Evolutionary conservation across 2,329 filamentous ascomycete species (phyloP), one percentile per base, ranked within the genome.

Genomic region (Fusarium longipes): DNA sequence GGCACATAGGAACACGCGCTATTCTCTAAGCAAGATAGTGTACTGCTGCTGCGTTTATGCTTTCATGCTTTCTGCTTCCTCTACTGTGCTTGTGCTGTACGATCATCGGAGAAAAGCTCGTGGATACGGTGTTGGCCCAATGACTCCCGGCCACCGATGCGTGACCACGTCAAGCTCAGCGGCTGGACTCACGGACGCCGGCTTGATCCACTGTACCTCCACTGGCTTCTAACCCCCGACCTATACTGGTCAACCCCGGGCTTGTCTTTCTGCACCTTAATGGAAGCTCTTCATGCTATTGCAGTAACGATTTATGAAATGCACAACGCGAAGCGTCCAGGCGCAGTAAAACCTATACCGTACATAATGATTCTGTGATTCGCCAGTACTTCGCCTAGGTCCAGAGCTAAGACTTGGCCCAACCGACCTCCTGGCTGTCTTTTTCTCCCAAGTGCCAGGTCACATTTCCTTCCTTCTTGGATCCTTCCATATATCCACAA

Each of bases 121-220:
- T 63, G 66, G 32, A 49, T 49, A 49, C 45, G 33, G 52, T 59
- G 56, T 57, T 69, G 62, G 44, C 43, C 63, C 57, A 67, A 69
- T 70, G 66, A 64, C 66, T 62, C 54, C 54, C 24, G 29, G 43
- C 53, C 65, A 65, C 67, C 57, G 45, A 73, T 66, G 71, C 65
- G 63, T 73, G 71, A 69, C 71, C 71, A 73, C 71, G 71, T 73
- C 63, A 52, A 71, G 58, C 49, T 45, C 61, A 67, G 54, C 60
- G 50, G 70, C 70, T 73, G 70, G 69, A 53, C 54, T 68, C 53
- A 60, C 56, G 62, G 61, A 50, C 55, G 54, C 54, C 55, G 68
- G 64, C 61, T 65, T 61, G 70, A 63, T 65, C 70, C 70, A 71
- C 68, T 56, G 36, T 56, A 49, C 68, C 51, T 70, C 65, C 56